Percentiles rank a stretch among this genome's conserved stretches.
phyloP scores from a whole-genome alignment of 1,284 basidiomycete species.

The Microbotryum scabiosae region DNA sequence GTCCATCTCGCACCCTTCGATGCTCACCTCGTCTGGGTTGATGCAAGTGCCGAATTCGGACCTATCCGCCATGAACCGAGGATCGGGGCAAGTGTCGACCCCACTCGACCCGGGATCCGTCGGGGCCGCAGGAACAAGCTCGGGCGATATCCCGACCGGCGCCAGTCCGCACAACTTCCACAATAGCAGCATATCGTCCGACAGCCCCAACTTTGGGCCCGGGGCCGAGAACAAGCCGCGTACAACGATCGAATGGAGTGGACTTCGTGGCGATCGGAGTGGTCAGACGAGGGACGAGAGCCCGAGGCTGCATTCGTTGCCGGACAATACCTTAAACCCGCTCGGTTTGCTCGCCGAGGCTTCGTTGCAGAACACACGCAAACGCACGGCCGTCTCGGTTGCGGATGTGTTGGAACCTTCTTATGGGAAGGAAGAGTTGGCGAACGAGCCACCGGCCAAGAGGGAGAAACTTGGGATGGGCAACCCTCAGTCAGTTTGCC shows the following conservation, averaged over 20 bases:
- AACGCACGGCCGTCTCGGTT: slow-evolving; percentile 26
- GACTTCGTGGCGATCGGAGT: slow-evolving; percentile 32
- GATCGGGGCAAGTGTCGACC: neutral
- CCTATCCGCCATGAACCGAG: neutral
- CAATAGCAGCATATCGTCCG: no score
- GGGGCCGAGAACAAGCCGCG: slow-evolving; percentile 13
- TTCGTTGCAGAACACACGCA: slow-evolving; percentile 68
- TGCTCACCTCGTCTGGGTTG: slow-evolving; percentile 22
- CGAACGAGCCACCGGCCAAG: slow-evolving; percentile 10
- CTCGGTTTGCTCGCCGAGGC: slow-evolving; percentile 84
- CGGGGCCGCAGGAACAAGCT: slow-evolving; percentile 11
- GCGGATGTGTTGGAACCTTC: slow-evolving; percentile 23
- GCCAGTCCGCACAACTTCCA: slow-evolving; percentile 37
- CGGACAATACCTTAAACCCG: slow-evolving; percentile 83
- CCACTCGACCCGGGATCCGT: slow-evolving; percentile 16
- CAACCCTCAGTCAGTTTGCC: slow-evolving; percentile 40
- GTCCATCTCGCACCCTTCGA: slow-evolving; percentile 24
- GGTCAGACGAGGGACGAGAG: slow-evolving; percentile 15
- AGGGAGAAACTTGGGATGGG: slow-evolving; percentile 60
- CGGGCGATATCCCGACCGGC: slow-evolving; percentile 38
- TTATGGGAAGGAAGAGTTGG: slow-evolving; percentile 2
- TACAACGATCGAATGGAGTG: slow-evolving; percentile 24
- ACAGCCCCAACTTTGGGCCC: neutral
- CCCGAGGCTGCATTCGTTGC: slow-evolving; percentile 76
- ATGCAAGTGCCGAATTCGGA: slow-evolving; percentile 10